Base-by-base conservation (phyloP, 371 early-diverging fungal species). In the Chytridium lagenaria region DNA sequence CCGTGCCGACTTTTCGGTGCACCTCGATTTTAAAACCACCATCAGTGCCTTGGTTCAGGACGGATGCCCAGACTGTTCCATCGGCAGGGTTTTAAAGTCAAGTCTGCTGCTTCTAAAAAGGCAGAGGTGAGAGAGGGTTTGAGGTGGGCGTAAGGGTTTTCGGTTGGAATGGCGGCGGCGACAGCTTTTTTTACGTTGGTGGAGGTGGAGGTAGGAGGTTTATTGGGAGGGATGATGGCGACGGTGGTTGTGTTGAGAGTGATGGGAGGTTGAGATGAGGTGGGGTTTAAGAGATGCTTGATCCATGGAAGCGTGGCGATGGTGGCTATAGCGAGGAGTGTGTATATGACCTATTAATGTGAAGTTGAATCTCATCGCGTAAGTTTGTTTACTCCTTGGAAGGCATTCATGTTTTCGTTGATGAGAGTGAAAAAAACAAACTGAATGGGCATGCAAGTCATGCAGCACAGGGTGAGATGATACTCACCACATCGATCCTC, bases 11-110 rank as follows among this genome's bases (percentile, higher is more conserved):
- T 34, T 67, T 64, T 51, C 75, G 63, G 36, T 83, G 77, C 31
- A 83, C 81, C 37, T 75, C 67, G 50, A 80, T 72, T 5, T 7
- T 39, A 67, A 69, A 82, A 30, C 72, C 77, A 50, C 59, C 37
- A 31, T 30, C 59, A 23, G n/a, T 44, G 2, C 26, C n/a, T 63
- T 76, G 65, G 22, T 38, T 38, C 33, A 78, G 50, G 3, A 79
- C 76, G 16, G 72, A 65, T 0, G 67, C 57, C 82, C 82, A 82
- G 16, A 59, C 59, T 22, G 31, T 38, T 33, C 50, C 63, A 34
- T 49, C 67, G 30, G 68, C 69, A 10, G 71, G 71, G 33, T 67
- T 50, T n/a, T 68, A 59, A 1, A 70, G n/a, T n/a, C n/a, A n/a
- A 10, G 51, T 76, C 76, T 1, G 72, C 68, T 26, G 37, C 34